Evolutionary conservation across 371 early-diverging fungal genomes (phyloP).

Genomic region (Blakeslea trispora): DNA sequence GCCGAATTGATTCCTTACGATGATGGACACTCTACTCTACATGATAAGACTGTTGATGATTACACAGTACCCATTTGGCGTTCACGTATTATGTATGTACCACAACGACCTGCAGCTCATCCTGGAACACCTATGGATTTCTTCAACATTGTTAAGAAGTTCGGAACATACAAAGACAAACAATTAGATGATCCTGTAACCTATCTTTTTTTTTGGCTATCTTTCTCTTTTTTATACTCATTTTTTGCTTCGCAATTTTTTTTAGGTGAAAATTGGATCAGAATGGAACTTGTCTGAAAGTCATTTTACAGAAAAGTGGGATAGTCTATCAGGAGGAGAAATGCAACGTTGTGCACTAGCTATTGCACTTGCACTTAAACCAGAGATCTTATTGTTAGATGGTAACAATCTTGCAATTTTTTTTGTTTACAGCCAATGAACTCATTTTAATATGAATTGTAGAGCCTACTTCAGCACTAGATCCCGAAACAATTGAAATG

Average conservation of each 20-base stretch:
- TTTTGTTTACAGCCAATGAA: background rate
- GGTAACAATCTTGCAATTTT: too few species aligned
- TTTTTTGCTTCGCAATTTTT: background rate
- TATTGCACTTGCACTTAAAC: conserved; percentile 80
- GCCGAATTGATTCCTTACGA: conserved; percentile 74
- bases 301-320: conserved; percentile 77
- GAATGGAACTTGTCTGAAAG: conserved; percentile 70
- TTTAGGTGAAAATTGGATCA: conserved; percentile 52
- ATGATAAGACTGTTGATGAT: conserved; percentile 60
- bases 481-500: conserved; percentile 67
- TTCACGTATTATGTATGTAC: conserved; percentile 82
- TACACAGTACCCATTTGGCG: conserved; percentile 78
- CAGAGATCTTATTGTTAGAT: conserved; percentile 81
- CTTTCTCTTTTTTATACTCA: background rate
- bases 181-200: conserved; percentile 61
- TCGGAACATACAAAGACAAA: conserved; percentile 54
- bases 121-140: conserved; percentile 77
- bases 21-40: conserved; percentile 58
- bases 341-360: conserved; percentile 83
- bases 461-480: conserved; percentile 90
- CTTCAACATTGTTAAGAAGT: conserved; percentile 58
- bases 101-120: conserved; percentile 78
- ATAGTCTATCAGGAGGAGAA: conserved; percentile 86
- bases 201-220: background rate
- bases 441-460: too few species aligned